Base-by-base conservation (phyloP, 1,139 yeast species). In the Saccharomyces hybrid region DNA sequence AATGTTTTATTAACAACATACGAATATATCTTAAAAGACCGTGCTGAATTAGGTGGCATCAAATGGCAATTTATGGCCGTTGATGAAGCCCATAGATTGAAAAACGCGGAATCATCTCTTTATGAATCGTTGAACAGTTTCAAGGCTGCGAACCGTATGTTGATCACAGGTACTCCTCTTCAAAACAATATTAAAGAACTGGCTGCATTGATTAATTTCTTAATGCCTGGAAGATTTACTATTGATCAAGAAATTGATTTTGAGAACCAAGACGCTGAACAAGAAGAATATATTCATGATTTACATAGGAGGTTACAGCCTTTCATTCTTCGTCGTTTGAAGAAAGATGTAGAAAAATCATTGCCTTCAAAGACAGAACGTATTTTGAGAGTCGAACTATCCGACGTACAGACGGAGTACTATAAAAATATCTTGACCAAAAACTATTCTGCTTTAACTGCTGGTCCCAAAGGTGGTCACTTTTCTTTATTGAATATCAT, bases 331-430 rank as follows among this genome's bases (percentile, higher is more conserved):
- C 23, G 23, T 20, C 23, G 23, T 20, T 20, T 20, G 4, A 20
- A 20, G 23, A 20, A 20, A 20, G 23, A 20, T 20, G 23, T 20
- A 20, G 23, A 20, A 69, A 93, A 91, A 68, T 89, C 97, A 0
- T 76, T 93, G 60, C 99, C 99, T 1, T 86, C 96, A 0, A 93
- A 93, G 69, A 85, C 97, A 0, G 99, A 93, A 73, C 81, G 98
- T 63, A 95, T 95, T 59, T 76, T 95, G 62, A 82, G 99, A 66
- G 99, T 95, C 13, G 99, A 93, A 70, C 76, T 93, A 61, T 88
- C 97, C 0, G 99, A 95, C 67, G 78, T 89, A 66, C 99, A 93
- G 73, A 93, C 98, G 0, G 93, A 89, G 57, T 95, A 93, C 70
- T 93, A 95, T 74, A 87, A 90, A 64, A 95, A 93, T 71, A 90